Percentiles rank a stretch among this genome's conserved stretches.
Evolutionary conservation across 139 green algal genomes (phyloP).

Genomic region (Chlamydomonas sphaeroides): DNA sequence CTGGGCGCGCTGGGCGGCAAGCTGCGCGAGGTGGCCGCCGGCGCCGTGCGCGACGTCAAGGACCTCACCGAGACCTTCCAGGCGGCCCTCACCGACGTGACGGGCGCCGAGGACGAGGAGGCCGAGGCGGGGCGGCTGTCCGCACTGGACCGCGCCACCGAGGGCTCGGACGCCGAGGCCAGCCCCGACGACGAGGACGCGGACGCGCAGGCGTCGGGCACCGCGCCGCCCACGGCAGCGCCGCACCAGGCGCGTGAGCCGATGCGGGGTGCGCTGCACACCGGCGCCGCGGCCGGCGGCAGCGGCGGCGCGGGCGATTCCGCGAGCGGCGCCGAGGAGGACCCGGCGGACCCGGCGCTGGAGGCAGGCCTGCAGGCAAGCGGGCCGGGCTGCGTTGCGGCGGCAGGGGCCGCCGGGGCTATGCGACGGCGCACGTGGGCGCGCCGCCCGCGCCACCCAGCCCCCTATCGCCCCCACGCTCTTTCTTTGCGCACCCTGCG

Average conservation of each 20-base stretch:
- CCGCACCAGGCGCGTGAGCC: slow-evolving; percentile 3
- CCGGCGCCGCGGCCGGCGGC: not conserved
- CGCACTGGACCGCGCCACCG: not conserved
- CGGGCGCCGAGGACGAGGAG: slow-evolving; percentile 39
- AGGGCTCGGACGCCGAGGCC: not conserved
- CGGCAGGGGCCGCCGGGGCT: too few relatives aligned
- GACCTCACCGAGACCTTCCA: slow-evolving; percentile 55
- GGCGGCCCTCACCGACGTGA: slow-evolving; percentile 23
- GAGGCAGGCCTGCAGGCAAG: slow-evolving; percentile 49
- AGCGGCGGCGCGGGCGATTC: not conserved
- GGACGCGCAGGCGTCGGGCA: too few relatives aligned
- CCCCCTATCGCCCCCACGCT: too few relatives aligned
- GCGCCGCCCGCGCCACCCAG: too few relatives aligned
- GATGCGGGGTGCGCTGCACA: not conserved
- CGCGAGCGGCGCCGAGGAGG: not conserved
- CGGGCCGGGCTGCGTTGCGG: too few relatives aligned
- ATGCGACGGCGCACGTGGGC: too few relatives aligned
- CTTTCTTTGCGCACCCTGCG: too few relatives aligned
- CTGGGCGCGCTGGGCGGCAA: slow-evolving; percentile 26
- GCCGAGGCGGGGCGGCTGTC: slow-evolving; percentile 37
- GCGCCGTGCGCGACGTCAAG: slow-evolving; percentile 49
- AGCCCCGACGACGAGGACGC: not conserved
- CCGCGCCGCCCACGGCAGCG: not conserved
- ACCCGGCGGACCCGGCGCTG: slow-evolving; percentile 24
- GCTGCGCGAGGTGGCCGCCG: slow-evolving; percentile 40